Evolutionary conservation across 2,329 filamentous ascomycete species (phyloP).

Genomic region (Periconia digitata): DNA sequence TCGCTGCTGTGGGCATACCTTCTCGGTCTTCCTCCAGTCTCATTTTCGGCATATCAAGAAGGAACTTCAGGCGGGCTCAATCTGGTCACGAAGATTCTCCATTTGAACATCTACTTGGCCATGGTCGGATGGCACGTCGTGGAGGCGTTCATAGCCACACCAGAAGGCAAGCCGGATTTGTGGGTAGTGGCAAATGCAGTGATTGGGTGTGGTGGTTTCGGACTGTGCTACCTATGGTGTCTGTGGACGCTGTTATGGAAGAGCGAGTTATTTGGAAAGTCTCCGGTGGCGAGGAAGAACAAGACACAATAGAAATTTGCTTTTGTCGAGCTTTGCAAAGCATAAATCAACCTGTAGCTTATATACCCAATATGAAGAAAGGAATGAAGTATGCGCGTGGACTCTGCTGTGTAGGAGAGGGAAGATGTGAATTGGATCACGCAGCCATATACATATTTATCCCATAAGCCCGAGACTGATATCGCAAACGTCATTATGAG

Average conservation of each 20-base stretch:
- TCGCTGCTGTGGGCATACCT: slow-evolving; percentile 90
- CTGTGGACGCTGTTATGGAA: slow-evolving; percentile 67
- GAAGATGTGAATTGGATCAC: too few species aligned
- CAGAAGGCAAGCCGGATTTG: slow-evolving; percentile 79
- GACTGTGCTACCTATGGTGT: slow-evolving; percentile 90
- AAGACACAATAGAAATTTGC: slow-evolving; percentile 41
- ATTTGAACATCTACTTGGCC: slow-evolving; percentile 71
- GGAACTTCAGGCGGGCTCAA: slow-evolving; percentile 46
- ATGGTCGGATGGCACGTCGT: slow-evolving; percentile 83
- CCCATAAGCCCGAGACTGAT: too few species aligned
- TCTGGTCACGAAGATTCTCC: slow-evolving; percentile 68
- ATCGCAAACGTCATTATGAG: too few species aligned
- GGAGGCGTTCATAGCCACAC: slow-evolving; percentile 69
- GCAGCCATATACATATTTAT: too few species aligned
- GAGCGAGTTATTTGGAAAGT: slow-evolving; percentile 50
- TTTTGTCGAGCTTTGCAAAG: too few species aligned
- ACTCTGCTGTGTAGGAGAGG: too few species aligned
- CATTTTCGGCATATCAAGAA: slow-evolving; percentile 66
- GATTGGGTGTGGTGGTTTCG: slow-evolving; percentile 82
- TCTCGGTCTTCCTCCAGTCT: slow-evolving; percentile 80
- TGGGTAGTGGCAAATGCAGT: slow-evolving; percentile 93
- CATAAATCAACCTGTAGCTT: too few species aligned
- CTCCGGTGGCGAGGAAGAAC: slow-evolving; percentile 28
- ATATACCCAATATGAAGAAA: background rate
- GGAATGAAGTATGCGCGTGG: too few species aligned